phyloP scores from a whole-genome alignment of 73 alveolate genomes.

The Breviolum minutum region DNA sequence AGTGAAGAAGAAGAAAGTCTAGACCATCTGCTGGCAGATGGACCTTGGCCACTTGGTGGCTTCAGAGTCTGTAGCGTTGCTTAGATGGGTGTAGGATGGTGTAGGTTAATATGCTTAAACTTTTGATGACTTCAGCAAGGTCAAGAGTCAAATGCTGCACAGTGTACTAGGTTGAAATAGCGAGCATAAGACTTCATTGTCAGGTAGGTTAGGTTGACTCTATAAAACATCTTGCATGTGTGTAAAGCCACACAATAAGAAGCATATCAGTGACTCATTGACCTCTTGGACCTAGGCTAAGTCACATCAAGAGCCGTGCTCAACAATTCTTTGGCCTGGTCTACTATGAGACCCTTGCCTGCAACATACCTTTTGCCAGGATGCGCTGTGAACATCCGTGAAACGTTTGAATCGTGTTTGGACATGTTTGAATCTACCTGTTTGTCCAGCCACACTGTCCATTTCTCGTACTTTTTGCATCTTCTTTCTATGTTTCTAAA shows the following conservation, averaged over 20 bases:
- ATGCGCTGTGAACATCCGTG: background rate
- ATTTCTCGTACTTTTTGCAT: background rate
- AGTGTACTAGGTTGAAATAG: background rate
- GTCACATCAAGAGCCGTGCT: conserved; percentile 80
- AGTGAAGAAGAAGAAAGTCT: conserved; percentile 26
- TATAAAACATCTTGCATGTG: no score
- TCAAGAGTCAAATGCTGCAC: no score
- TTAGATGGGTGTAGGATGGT: background rate
- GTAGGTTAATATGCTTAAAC: background rate
- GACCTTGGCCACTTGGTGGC: conserved; percentile 60
- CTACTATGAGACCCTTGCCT: conserved; percentile 33
- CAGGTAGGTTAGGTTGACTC: no score
- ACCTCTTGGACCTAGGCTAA: conserved; percentile 5
- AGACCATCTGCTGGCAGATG: conserved; percentile 37
- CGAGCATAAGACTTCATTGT: no score
- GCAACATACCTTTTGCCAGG: background rate
- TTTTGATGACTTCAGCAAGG: no score
- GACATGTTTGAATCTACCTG: background rate
- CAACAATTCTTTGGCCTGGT: conserved; percentile 78
- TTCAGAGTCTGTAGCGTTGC: background rate
- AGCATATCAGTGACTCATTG: background rate
- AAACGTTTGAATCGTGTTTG: no score
- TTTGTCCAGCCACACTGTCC: background rate
- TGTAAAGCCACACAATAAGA: background rate
- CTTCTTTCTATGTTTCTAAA: background rate